These are phyloP conservation scores for Gyrodon lividus DNA, from an alignment of 768 basidiomycete species.

Conservation along the genomic window DNA sequence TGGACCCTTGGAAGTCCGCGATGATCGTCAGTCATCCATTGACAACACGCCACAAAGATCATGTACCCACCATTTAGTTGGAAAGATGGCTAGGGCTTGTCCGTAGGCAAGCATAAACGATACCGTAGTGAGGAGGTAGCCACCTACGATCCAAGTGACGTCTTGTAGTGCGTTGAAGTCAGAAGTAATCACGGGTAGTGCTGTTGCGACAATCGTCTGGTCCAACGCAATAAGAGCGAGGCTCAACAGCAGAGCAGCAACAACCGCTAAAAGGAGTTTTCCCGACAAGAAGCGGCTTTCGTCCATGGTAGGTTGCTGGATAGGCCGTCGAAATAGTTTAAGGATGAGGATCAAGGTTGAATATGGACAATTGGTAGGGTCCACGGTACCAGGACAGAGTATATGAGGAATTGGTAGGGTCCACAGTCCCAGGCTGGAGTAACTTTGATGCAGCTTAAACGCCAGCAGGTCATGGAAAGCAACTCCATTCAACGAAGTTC, in stretches of 20 bases:
- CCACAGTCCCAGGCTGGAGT: not conserved
- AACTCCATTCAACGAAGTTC: not conserved
- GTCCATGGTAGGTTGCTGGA: not conserved
- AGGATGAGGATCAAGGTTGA: not conserved
- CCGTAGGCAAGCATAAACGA: slow-evolving; percentile 13
- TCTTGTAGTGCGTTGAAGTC: slow-evolving; percentile 14
- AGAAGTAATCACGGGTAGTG: slow-evolving; percentile 41
- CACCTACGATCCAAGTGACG: slow-evolving; percentile 61
- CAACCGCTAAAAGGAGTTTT: not conserved
- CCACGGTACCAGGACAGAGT: not conserved
- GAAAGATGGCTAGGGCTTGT: slow-evolving; percentile 7
- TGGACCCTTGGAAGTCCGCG: slow-evolving; percentile 43
- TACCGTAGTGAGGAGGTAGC: slow-evolving; percentile 58
- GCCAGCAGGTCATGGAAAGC: not conserved
- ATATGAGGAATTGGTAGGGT: too few species aligned
- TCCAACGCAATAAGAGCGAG: slow-evolving; percentile 13
- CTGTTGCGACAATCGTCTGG: slow-evolving; percentile 56
- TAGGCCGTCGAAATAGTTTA: not conserved
- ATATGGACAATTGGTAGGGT: not conserved
- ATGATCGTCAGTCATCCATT: slow-evolving; percentile 49
- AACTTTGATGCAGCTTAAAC: not conserved
- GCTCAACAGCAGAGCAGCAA: slow-evolving; percentile 8
- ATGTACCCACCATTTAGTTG: slow-evolving; percentile 26
- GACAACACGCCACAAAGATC: slow-evolving; percentile 55
- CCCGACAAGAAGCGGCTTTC: slow-evolving; percentile 9